Base-by-base conservation (phyloP, 345 rosid species). In the Melastoma malabathricum region DNA sequence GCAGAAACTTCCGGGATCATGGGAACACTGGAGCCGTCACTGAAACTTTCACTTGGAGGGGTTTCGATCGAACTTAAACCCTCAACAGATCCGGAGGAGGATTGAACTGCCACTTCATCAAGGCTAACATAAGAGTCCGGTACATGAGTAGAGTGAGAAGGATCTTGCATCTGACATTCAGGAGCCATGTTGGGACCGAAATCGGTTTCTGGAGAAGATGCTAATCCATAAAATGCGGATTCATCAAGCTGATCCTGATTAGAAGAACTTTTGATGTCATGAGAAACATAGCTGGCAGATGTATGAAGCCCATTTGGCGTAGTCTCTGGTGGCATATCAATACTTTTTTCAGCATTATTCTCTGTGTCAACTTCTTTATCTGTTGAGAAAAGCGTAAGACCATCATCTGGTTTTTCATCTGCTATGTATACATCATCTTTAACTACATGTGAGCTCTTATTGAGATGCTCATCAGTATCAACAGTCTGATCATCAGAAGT, bases 171-270 rank as follows among this genome's bases (percentile, higher is more conserved):
- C 46, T 58, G 68, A 64, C 74, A 46, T 53, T 73, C 76, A 38
- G 72, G 50, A 59, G 60, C 56, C 43, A 57, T 38, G 18, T 66
- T 57, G 20, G 80, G 66, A 27, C 63, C 65, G 56, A 54, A 48
- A 55, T 50, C 46, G 23, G 56, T 55, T 47, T 79, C 78, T 51
- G 72, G 54, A 60, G 63, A 68, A 75, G 63, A 48, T 46, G 68
- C 56, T 38, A 50, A 25, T 43, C 62, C 70, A 64, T 62, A 59
- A 61, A 56, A 44, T 52, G 44, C 55, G 13, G 74, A 66, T 52
- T 70, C 71, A 53, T 66, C 47, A 45, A 51, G 67, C 55, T 54
- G 45, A 57, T 72, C 67, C 53, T 65, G 63, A 47, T 64, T 67
- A 45, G 52, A 29, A 41, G 65, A 50, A 44, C 52, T 64, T 31